Evolutionary conservation across 352 stramenopile genomes (phyloP), one percentile per base, ranked within the genome.

Genomic region (Thalassiosira oceanica): DNA sequence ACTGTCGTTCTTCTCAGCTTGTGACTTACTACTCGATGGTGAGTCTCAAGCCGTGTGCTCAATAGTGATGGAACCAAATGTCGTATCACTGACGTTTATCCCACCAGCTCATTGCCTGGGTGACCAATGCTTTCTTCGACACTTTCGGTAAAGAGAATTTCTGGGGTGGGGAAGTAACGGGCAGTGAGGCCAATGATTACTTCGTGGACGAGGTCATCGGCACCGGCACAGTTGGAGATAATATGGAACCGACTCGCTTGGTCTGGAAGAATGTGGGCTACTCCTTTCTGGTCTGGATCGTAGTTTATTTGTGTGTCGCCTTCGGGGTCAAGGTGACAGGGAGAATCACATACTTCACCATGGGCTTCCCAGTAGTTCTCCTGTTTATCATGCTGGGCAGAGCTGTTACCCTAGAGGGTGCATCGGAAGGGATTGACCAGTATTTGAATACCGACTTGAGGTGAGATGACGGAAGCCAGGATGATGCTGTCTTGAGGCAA

Each of bases 181-280:
- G 78, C 42, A 56, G 44, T 36, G 58, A 71, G 24, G 78, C 78
- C 2, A 69, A 74, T 23, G 41, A 20, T 23, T 83, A 84, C 26
- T 86, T 86, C 48, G 65, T 65, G 33, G 53, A 75, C 18, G 49
- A 69, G 8, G 78, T 86, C 8, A 78, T 86, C 56, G 78, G 78
- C 16, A 74, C 74, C 52, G 20, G 36, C 15, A 84, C 74, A 11
- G 31, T 86, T 36, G 68, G 61, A 5, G 31, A 39, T 6, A 62
- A 75, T 24, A 11, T 68, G 13, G 24, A 37, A 13, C 69, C 78
- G 13, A 84, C 74, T 45, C 55, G 74, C 10, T 48, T 86, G 8
- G 70, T 86, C 20, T 45, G 61, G 26, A 53, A 60, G 35, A 86
- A 84, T 61, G 74, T 86, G 8, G 61, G 61, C 15, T 86, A 74